Evolutionary conservation across 2,329 filamentous ascomycete genomes (phyloP), one percentile per base, ranked within the genome.

Genomic region (Monilinia polystroma): DNA sequence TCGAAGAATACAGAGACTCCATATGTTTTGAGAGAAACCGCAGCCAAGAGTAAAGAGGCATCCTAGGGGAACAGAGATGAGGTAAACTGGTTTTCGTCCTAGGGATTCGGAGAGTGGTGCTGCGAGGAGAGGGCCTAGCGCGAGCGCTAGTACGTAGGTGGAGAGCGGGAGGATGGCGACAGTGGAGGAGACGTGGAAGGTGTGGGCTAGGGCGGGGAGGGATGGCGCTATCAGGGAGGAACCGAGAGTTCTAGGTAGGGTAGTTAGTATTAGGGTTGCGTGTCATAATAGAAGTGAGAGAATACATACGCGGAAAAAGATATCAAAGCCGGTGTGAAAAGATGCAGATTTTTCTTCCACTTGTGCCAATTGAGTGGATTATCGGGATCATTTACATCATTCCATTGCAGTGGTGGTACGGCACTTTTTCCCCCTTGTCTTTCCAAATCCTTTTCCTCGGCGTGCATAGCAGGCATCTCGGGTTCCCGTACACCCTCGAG

Each of bases 91-190:
- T 56, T 77, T 70, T 0, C 83, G 72, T 20, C 86, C 86, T 70
- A 84, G 86, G 1, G 86, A 76, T 73, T 90, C 87, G 5, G 82
- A 85, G 8, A 89, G 64, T 0, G 88, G 87, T 0, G 85, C 85
- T 64, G 85, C 82, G 6, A 89, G 53, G 55, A 89, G 75, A 0
- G 87, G 87, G 0, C 86, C 87, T 32, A 85, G 82, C 1, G 83
- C 85, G 64, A 86, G 84, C 18, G 89, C 88, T 0, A 90, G 78
- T 2, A 91, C 80, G 74, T 88, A 75, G 6, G 75, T 71, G 18
- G 73, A 57, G 10, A 72, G 52, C 18, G 52, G 52, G 5, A 57
- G 32, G 12, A 63, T 35, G 20, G 59, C 18, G 10, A 63, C 53
- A 18, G 58, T 63, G 10, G n/a, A 35, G 41, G 29, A 29, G 29